Evolutionary conservation across 805 yeast genomes (phyloP).

Genomic region (Metschnikowia noctiluminum): DNA sequence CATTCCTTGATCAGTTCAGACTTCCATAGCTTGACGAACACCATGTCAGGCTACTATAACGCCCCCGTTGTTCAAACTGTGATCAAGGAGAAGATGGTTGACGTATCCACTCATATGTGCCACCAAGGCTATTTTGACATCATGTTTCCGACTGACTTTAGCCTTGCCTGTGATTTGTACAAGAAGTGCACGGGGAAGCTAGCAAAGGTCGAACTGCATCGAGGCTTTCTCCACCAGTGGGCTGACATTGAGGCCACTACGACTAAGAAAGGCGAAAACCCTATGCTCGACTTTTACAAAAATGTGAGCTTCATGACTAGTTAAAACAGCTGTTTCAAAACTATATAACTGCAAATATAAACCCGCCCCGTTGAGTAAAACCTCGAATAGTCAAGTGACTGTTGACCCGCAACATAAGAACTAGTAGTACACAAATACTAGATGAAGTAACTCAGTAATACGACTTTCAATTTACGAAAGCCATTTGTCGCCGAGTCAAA

Average conservation of each 20-base stretch:
- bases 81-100: slow-evolving; percentile 61
- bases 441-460: background rate
- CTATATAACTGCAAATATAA: background rate
- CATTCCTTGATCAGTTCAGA: slow-evolving; percentile 76
- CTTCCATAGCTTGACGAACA: slow-evolving; percentile 49
- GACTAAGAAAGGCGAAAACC: slow-evolving; percentile 77
- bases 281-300: slow-evolving; percentile 72
- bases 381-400: too few species aligned
- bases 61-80: slow-evolving; percentile 82
- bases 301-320: slow-evolving; percentile 69
- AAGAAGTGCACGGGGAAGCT: slow-evolving; percentile 59
- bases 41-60: slow-evolving; percentile 53
- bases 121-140: slow-evolving; percentile 84
- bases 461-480: background rate
- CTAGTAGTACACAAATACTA: background rate
- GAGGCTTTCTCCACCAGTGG: slow-evolving; percentile 66
- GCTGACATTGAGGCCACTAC: slow-evolving; percentile 65
- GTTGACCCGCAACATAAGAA: background rate
- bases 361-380: background rate
- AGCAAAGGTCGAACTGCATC: slow-evolving; percentile 53
- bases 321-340: slow-evolving; percentile 14
- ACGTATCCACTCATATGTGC: slow-evolving; percentile 73
- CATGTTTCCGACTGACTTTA: slow-evolving; percentile 81
- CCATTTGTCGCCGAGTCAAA: slow-evolving; percentile 4
- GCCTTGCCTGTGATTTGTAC: slow-evolving; percentile 58